phyloP scores from a whole-genome alignment of 2,329 filamentous ascomycete species.

The Alternaria brassicicola region DNA sequence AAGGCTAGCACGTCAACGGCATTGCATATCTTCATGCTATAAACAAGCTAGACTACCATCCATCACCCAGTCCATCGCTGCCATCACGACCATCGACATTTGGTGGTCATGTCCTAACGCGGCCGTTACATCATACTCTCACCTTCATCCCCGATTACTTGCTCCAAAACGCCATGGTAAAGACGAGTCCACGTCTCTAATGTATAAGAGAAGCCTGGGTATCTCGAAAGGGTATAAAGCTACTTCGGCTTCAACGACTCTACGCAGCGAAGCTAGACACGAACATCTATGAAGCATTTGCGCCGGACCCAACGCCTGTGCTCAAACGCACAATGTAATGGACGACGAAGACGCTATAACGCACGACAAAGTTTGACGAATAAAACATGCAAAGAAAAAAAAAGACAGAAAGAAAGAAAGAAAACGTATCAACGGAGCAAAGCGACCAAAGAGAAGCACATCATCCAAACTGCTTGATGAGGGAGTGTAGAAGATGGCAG shows the following conservation, averaged over 20 bases:
- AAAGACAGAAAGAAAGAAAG: constrained; percentile 13
- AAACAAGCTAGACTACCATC: constrained; percentile 6
- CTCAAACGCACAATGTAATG: constrained; percentile 32
- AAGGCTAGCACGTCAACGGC: not conserved
- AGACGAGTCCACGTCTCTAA: constrained; percentile 19
- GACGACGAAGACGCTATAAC: constrained; percentile 23
- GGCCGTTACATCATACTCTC: constrained; percentile 5
- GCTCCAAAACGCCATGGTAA: constrained; percentile 12
- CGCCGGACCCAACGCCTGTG: constrained; percentile 22
- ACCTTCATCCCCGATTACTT: constrained; percentile 11
- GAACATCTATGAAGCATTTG: constrained; percentile 8
- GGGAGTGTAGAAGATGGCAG: constrained; percentile 45
- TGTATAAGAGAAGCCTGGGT: constrained; percentile 28
- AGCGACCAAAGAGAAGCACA: not conserved
- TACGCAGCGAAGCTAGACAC: constrained; percentile 5
- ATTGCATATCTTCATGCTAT: constrained; percentile 6
- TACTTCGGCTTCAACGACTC: constrained; percentile 11
- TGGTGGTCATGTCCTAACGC: not conserved
- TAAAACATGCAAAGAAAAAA: constrained; percentile 26
- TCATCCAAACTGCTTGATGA: constrained; percentile 50
- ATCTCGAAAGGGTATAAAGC: constrained; percentile 36
- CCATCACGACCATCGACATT: constrained; percentile 12
- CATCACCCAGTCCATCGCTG: not conserved
- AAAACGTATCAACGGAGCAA: constrained; percentile 16
- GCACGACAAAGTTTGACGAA: constrained; percentile 14